Evolutionary conservation across 305 asterid species (phyloP), one percentile per base, ranked within the genome.

Genomic region (Stenogyne calaminthoides): DNA sequence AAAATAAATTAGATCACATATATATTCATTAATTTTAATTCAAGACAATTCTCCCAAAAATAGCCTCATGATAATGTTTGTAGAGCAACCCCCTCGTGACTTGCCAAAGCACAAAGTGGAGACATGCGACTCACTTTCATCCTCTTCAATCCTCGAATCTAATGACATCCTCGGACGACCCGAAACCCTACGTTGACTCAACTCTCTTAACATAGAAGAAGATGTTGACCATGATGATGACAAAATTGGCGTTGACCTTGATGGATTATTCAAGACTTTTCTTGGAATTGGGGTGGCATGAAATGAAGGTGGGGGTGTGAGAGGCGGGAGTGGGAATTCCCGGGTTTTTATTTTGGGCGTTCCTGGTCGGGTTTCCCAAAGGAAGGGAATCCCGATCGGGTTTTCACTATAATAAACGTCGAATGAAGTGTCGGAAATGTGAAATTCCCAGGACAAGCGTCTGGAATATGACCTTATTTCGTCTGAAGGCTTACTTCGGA

Each of bases 251-350:
- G 77, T 72, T 10, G 83, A 69, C 34, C 67, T 62, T 0, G 74
- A 2, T 3, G 34, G 34, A 29, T 29, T 29, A 29, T 29, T 29
- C 40, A 8, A 36, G 40, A 5, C 9, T 6, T 36, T 36, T 36
- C 9, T 36, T 36, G 40, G 9, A 36, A 15, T 71, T 0, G 84
- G 77, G 64, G 32, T 80, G 60, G 65, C 69, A 11, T 54, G 80
- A 78, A 37, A 84, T 1, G 93, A 86, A 27, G 91, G 91, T 14
- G 93, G 93, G 9, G 91, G 93, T 15, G 93, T 84, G n/a, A 86
- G 90, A 18, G 93, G 91, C 36, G 86, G 85, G 39, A 79, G 78
- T 42, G 70, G 74, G 11, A 57, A 74, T 60, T 82, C 83, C 0
- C 72, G 49, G 62, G 56, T 68, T 67, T 65, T 76, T 60, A 71